These are phyloP conservation scores for Mytilinidion resinicola DNA, from an alignment of 495 filamentous ascomycete species.

Conservation along the genomic window DNA sequence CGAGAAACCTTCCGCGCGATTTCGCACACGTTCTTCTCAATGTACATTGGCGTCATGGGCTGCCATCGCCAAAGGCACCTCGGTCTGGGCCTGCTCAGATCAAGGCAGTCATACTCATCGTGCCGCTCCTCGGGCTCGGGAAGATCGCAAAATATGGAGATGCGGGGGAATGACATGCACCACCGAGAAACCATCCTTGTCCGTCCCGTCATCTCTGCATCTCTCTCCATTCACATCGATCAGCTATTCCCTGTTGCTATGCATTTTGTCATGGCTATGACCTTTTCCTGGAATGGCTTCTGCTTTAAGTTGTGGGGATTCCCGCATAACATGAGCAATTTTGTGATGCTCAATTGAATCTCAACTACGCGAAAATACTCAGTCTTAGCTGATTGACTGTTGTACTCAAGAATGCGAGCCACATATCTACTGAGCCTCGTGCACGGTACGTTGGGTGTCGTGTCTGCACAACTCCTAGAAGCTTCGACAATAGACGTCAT, in stretches of 20 bases:
- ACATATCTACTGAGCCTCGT: slow-evolving; percentile 6
- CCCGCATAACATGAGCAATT: neutral
- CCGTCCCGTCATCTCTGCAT: neutral
- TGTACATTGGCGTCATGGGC: slow-evolving; percentile 12
- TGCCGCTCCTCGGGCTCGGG: slow-evolving; percentile 1
- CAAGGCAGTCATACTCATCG: neutral
- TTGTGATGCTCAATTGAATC: neutral
- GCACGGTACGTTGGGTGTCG: slow-evolving; percentile 4
- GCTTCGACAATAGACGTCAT: slow-evolving; percentile 22
- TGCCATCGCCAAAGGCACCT: neutral
- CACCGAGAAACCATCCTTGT: neutral
- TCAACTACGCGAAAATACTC: neutral
- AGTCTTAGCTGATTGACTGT: neutral
- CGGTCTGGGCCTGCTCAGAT: neutral
- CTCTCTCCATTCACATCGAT: neutral
- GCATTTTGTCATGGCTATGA: neutral
- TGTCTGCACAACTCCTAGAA: slow-evolving; percentile 13
- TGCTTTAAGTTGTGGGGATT: neutral
- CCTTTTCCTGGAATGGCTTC: neutral
- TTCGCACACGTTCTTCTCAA: neutral
- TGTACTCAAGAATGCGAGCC: slow-evolving; percentile 2
- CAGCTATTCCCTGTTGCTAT: neutral
- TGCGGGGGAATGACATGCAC: neutral
- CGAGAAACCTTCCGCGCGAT: neutral
- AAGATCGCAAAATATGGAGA: neutral